These are phyloP conservation scores for Obelidium mucronatum DNA, from an alignment of 192 early-diverging fungal species.

Conservation along the genomic window DNA sequence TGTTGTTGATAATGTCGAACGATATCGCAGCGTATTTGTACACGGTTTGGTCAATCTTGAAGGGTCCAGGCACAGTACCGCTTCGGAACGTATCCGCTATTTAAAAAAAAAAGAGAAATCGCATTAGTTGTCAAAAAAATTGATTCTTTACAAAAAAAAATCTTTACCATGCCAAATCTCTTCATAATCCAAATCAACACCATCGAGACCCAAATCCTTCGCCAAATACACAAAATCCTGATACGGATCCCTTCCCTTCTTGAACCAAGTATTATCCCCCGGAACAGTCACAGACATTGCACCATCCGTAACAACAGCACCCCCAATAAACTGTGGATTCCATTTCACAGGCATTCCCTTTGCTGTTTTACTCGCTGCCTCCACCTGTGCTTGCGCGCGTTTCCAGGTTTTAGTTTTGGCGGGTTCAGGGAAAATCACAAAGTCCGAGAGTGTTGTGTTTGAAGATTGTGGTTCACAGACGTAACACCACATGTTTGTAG, in stretches of 20 bases:
- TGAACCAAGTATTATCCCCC: not conserved
- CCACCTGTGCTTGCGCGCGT: not conserved
- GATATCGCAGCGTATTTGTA: conserved; percentile 31
- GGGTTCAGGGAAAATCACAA: conserved; percentile 26
- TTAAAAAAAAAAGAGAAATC: not conserved
- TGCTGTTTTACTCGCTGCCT: not conserved
- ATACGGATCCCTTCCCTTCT: conserved; percentile 5
- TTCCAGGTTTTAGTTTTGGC: conserved; percentile 19
- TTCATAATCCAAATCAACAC: conserved; percentile 28
- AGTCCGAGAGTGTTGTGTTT: conserved; percentile 13
- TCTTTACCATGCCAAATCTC: conserved; percentile 28
- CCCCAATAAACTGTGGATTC: conserved; percentile 15
- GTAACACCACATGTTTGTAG: conserved; percentile 22
- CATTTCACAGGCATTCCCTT: not conserved
- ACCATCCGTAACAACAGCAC: not conserved
- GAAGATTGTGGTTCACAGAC: not conserved
- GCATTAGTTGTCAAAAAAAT: not conserved
- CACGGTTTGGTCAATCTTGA: conserved; percentile 17
- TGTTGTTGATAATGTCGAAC: not conserved
- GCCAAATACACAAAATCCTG: conserved; percentile 12
- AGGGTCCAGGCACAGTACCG: not conserved
- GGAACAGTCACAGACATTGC: conserved; percentile 4
- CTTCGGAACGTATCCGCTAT: conserved; percentile 8
- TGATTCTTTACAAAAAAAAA: not conserved
- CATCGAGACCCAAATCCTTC: conserved; percentile 24